phyloP scores from a whole-genome alignment of 805 yeast species.

The Metschnikowia henanensis region DNA sequence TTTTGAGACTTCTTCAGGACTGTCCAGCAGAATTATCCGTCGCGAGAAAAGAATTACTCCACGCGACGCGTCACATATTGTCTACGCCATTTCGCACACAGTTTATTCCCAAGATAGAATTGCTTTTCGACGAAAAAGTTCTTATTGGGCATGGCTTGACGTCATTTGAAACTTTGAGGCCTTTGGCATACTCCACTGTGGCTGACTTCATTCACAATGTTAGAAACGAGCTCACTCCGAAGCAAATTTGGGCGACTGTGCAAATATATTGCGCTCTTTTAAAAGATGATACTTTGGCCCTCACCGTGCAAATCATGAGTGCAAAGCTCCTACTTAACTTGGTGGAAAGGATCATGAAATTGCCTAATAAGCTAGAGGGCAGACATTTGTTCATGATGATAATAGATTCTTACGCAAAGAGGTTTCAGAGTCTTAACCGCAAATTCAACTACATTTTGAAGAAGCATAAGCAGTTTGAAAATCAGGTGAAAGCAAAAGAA shows the following conservation, averaged over 20 bases:
- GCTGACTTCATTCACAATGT: constrained; percentile 96
- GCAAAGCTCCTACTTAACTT: constrained; percentile 85
- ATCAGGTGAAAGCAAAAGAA: constrained; percentile 38
- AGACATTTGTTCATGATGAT: constrained; percentile 83
- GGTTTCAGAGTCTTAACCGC: constrained; percentile 74
- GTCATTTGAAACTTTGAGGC: constrained; percentile 84
- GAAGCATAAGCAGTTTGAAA: constrained; percentile 56
- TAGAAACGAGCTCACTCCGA: constrained; percentile 75
- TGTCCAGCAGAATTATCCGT: constrained; percentile 93
- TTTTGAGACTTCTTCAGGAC: constrained; percentile 83
- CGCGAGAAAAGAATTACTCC: constrained; percentile 89
- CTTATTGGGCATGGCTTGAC: constrained; percentile 93
- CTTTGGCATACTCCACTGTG: constrained; percentile 90
- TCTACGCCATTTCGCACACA: constrained; percentile 83
- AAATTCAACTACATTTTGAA: constrained; percentile 65
- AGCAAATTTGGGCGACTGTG: constrained; percentile 86
- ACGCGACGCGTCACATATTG: constrained; percentile 92
- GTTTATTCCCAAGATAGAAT: constrained; percentile 82
- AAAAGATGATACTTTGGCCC: constrained; percentile 77
- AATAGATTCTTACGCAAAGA: constrained; percentile 81
- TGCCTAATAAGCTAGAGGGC: constrained; percentile 80
- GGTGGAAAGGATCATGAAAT: constrained; percentile 82
- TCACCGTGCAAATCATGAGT: constrained; percentile 95
- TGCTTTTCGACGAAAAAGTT: constrained; percentile 82
- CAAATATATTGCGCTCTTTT: constrained; percentile 76